These are phyloP conservation scores for Basipetospora chlamydospora DNA, from an alignment of 2,329 filamentous ascomycete species.

Conservation along the genomic window DNA sequence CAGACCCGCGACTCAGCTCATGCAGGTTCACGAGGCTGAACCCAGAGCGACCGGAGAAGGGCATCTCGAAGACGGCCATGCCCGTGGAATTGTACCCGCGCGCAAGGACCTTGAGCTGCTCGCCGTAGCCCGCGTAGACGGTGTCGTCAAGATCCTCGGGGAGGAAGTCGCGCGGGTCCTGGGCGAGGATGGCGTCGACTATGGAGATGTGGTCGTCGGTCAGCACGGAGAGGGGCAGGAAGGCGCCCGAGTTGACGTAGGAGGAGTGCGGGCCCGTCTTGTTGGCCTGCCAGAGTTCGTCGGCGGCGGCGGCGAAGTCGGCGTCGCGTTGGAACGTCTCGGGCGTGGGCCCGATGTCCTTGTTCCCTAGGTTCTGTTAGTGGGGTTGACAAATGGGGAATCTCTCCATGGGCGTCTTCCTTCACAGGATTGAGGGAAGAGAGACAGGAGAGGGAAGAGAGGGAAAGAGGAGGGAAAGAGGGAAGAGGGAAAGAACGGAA, in stretches of 20 bases:
- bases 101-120: constrained; percentile 10
- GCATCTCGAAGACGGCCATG: constrained; percentile 13
- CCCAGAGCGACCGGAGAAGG: constrained; percentile 7
- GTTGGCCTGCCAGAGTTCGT: constrained; percentile 11
- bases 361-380: background rate
- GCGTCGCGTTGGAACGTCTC: constrained; percentile 8
- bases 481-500: no score
- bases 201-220: constrained; percentile 10
- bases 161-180: constrained; percentile 13
- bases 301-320: constrained; percentile 10
- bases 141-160: constrained; percentile 7
- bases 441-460: no score
- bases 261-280: constrained; percentile 9
- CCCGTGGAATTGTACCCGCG: constrained; percentile 8
- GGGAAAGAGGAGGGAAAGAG: no score
- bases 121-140: constrained; percentile 10
- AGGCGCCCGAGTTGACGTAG: constrained; percentile 9
- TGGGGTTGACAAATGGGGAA: no score
- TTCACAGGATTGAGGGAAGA: background rate
- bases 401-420: no score
- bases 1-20: constrained; percentile 37
- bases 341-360: constrained; percentile 12
- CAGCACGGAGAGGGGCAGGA: constrained; percentile 11
- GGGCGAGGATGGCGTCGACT: constrained; percentile 9
- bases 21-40: constrained; percentile 11